phyloP scores from a whole-genome alignment of 2,329 filamentous ascomycete species.

The Colletotrichum tanaceti region DNA sequence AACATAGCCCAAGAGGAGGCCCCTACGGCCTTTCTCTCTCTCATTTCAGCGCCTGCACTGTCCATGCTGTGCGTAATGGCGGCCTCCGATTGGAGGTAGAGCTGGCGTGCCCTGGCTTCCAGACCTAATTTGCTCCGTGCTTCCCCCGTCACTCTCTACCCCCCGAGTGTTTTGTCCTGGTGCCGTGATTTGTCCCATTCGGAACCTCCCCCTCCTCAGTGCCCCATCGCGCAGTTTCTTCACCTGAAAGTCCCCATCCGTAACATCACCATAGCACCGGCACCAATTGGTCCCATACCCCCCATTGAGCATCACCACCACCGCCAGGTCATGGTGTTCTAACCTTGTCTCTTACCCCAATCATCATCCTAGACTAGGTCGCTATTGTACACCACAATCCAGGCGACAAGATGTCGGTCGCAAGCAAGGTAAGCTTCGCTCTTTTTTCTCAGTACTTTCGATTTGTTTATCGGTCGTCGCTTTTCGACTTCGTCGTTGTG shows the following conservation, averaged over 20 bases:
- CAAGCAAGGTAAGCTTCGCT: constrained; percentile 41
- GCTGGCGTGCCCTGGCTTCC: constrained; percentile 28
- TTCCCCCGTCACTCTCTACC: constrained; percentile 15
- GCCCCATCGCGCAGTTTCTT: constrained; percentile 43
- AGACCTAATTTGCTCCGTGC: constrained; percentile 39
- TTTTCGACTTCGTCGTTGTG: constrained; percentile 17
- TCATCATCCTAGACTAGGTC: constrained; percentile 43
- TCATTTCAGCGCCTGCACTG: not conserved
- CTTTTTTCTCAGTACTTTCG: constrained; percentile 13
- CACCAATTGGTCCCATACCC: constrained; percentile 39
- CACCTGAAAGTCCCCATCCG: constrained; percentile 38
- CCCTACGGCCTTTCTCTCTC: not conserved
- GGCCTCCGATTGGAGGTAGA: constrained; percentile 25
- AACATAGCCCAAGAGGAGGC: not conserved
- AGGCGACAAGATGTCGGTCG: constrained; percentile 44
- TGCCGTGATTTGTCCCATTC: constrained; percentile 37
- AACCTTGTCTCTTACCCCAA: constrained; percentile 42
- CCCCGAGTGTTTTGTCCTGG: not conserved
- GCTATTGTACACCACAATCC: constrained; percentile 44
- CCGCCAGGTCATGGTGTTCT: constrained; percentile 43
- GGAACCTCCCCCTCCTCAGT: constrained; percentile 23
- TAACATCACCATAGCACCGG: constrained; percentile 37
- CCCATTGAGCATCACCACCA: constrained; percentile 41
- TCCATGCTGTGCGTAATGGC: constrained; percentile 7
- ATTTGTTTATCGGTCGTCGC: constrained; percentile 11